Base-by-base conservation (phyloP, 2,329 filamentous ascomycete genomes). In the Ascochyta fabae region DNA sequence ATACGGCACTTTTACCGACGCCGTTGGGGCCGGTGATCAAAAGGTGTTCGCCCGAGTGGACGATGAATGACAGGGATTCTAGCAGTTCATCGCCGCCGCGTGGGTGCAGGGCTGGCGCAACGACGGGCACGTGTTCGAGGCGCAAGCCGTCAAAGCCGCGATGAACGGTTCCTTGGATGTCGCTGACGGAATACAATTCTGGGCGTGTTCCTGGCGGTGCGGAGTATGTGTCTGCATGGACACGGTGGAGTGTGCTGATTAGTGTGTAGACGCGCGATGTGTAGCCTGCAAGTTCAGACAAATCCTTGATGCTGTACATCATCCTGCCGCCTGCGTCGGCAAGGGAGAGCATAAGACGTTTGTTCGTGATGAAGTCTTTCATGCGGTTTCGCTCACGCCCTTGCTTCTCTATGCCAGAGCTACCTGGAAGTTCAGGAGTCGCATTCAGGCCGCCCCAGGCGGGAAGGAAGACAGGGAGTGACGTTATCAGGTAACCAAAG, bases 241-340 rank as follows among this genome's bases (percentile, higher is more conserved):
- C 93, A 29, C 95, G 88, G 71, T 99, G 95, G 24, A 99, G 84
- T 0, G 95, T 96, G 40, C 92, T 94, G 70, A 99, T 96, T 36
- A 99, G 83, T 10, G 92, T 96, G 79, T 97, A 99, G 12, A 99
- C 93, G 40, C 95, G 88, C 55, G 92, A 96, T 0, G 95, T 99
- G 78, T 98, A 96, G 22, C 95, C 95, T 5, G 95, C 95, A 31
- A 99, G 82, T 74, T 99, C 95, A 1, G 93, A 93, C 33, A 99
- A 85, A 71, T 99, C 96, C 78, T 99, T 99, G 81, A 99, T 96
- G 59, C 91, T 95, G 80, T 99, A 99, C 95, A 99, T 99, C 92
- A 99, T 97, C 42, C 95, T 86, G 24, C 94, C 94, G 56, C 95
- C 95, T 1, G 95, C 95, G 76, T 99, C 95, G 9, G 95, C 95